These are phyloP conservation scores for Podospora pseudopauciseta DNA, from an alignment of 495 filamentous ascomycete species.

Conservation along the genomic window DNA sequence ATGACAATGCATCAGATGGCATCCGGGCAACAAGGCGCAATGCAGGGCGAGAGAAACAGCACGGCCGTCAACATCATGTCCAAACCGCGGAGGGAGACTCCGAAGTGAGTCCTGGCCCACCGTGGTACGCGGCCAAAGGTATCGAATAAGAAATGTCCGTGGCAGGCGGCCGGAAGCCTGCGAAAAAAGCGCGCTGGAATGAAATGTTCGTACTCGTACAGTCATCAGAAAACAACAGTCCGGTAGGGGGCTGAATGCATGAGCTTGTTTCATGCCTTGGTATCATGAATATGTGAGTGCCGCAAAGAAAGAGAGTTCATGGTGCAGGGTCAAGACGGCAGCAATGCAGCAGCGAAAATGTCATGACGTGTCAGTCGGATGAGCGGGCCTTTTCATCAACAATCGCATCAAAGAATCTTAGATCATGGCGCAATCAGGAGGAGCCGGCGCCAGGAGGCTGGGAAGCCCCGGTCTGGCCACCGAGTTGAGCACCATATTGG, in stretches of 20 bases:
- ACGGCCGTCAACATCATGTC: not conserved
- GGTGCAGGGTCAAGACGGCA: slow-evolving; percentile 22
- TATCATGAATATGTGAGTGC: slow-evolving; percentile 12
- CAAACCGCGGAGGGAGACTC: not conserved
- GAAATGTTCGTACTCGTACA: slow-evolving; percentile 19
- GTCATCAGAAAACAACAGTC: slow-evolving; percentile 19
- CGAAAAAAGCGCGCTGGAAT: not conserved
- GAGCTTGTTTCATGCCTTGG: slow-evolving; percentile 16
- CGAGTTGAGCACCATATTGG: slow-evolving; percentile 26
- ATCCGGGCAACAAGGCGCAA: not conserved
- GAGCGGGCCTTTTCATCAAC: slow-evolving; percentile 27
- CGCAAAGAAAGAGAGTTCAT: slow-evolving; percentile 11
- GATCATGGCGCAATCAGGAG: slow-evolving; percentile 27
- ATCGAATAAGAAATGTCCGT: not conserved
- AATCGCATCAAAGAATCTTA: slow-evolving; percentile 26
- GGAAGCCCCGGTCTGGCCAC: slow-evolving; percentile 25
- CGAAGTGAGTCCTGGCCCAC: not conserved
- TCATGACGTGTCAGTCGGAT: slow-evolving; percentile 27
- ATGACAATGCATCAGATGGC: not conserved
- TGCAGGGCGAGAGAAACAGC: not conserved
- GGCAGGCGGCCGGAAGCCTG: slow-evolving; percentile 13
- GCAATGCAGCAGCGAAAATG: slow-evolving; percentile 19
- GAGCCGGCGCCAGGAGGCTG: slow-evolving; percentile 27
- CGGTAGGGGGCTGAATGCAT: not conserved
- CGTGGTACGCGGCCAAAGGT: not conserved